phyloP scores from a whole-genome alignment of 805 yeast species.

The Wickerhamiella australiensis region DNA sequence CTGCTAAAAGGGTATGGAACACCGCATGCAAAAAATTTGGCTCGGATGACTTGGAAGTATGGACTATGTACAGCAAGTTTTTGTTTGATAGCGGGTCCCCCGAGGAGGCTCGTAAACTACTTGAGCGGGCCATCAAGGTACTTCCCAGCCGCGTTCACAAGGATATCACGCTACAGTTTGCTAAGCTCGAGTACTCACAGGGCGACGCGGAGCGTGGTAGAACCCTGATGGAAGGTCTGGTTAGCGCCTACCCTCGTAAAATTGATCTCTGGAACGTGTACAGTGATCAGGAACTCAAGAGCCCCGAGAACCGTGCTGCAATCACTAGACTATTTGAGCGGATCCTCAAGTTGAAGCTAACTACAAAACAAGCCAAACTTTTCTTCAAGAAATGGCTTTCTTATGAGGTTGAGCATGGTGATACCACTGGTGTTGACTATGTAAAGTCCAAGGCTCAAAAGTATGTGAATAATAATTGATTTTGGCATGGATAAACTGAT shows the following conservation, averaged over 20 bases:
- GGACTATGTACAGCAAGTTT: slow-evolving; percentile 75
- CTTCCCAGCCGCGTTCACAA: slow-evolving; percentile 27
- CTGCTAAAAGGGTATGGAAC: slow-evolving; percentile 59
- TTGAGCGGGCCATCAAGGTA: slow-evolving; percentile 57
- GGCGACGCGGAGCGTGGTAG: slow-evolving; percentile 94
- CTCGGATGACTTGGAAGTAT: slow-evolving; percentile 48
- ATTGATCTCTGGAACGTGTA: slow-evolving; percentile 92
- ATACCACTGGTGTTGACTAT: slow-evolving; percentile 59
- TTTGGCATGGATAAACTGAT: no score
- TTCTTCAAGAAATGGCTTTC: slow-evolving; percentile 87
- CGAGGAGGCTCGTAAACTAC: slow-evolving; percentile 42
- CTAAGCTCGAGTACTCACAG: slow-evolving; percentile 62
- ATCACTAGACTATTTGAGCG: slow-evolving; percentile 77
- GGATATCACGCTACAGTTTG: slow-evolving; percentile 76
- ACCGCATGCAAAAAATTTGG: slow-evolving; percentile 72
- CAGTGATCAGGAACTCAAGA: slow-evolving; percentile 82
- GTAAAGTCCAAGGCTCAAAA: slow-evolving; percentile 88
- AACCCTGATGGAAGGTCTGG: slow-evolving; percentile 82
- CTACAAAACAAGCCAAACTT: slow-evolving; percentile 84
- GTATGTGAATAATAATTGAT: slow-evolving; percentile 37
- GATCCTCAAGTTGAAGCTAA: slow-evolving; percentile 49
- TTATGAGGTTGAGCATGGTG: slow-evolving; percentile 59
- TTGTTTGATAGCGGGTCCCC: slow-evolving; percentile 46
- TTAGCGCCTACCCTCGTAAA: slow-evolving; percentile 82
- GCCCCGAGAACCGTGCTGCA: slow-evolving; percentile 42